These are phyloP conservation scores for Sarcodon sp. DNA, from an alignment of 768 basidiomycete species.

Conservation along the genomic window DNA sequence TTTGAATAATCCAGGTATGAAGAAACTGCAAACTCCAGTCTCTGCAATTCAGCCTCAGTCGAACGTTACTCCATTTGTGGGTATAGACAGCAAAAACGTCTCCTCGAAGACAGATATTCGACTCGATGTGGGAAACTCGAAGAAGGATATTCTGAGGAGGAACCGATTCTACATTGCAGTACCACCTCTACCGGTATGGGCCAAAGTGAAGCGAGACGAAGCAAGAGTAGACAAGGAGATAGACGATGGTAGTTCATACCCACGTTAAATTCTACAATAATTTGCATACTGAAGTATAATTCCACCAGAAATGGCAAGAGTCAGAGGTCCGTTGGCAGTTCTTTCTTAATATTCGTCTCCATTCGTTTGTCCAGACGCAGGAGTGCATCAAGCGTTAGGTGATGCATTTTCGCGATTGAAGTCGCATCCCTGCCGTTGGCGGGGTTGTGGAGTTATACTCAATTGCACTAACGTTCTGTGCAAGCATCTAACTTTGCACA, in stretches of 20 bases:
- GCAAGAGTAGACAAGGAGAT: neutral
- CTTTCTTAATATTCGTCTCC: neutral
- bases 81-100: no score
- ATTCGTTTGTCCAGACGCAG: conserved; percentile 17
- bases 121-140: no score
- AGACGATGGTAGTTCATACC: neutral
- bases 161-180: conserved; percentile 1
- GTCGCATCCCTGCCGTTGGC: conserved; percentile 44
- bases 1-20: no score
- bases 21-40: no score
- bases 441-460: conserved; percentile 37
- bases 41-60: no score
- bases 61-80: no score
- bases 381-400: conserved; percentile 30
- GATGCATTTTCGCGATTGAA: conserved; percentile 35
- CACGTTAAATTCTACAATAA: neutral
- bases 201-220: neutral
- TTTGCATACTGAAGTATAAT: neutral
- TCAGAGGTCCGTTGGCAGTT: neutral
- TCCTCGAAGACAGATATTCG: no score
- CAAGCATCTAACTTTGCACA: conserved; percentile 33
- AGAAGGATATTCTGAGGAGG: no score
- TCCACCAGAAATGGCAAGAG: neutral
- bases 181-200: conserved; percentile 1
- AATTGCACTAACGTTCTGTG: conserved; percentile 39